Conservation (phyloP, 345 rosid genomes). For the Acer yangbiense region DNA sequence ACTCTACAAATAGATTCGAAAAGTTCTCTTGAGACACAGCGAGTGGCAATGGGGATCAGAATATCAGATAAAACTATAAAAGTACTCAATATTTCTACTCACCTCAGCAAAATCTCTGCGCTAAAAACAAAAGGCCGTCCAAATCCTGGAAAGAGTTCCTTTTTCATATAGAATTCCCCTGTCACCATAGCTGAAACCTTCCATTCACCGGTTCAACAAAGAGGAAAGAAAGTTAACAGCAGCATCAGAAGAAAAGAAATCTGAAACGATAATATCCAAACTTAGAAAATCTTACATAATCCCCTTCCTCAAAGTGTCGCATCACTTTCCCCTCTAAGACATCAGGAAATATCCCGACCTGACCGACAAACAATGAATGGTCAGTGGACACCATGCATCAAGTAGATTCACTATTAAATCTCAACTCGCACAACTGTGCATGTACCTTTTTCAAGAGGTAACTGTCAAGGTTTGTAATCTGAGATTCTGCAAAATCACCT, state of each 20-base stretch:
- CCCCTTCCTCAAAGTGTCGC: constrained; percentile 71
- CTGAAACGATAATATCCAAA: not conserved
- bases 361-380: constrained; percentile 19
- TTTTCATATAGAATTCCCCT: constrained; percentile 79
- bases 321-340: constrained; percentile 72
- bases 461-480: constrained; percentile 49
- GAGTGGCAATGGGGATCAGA: not conserved
- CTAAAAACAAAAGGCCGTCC: constrained; percentile 88
- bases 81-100: constrained; percentile 25
- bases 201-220: constrained; percentile 19
- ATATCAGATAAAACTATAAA: not conserved
- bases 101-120: constrained; percentile 71
- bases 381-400: not conserved
- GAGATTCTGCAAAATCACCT: constrained; percentile 83
- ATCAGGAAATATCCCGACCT: constrained; percentile 92
- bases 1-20: constrained; percentile 46
- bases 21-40: constrained; percentile 13
- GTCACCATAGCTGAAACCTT: constrained; percentile 93
- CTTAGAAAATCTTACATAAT: constrained; percentile 53
- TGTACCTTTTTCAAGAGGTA: constrained; percentile 65
- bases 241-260: not conserved
- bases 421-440: constrained; percentile 7
- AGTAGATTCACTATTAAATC: constrained; percentile 6
- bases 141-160: constrained; percentile 86
- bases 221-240: not conserved